These are phyloP conservation scores for Nigrospora oryzae DNA, from an alignment of 2,329 filamentous ascomycete genomes.

Conservation along the genomic window DNA sequence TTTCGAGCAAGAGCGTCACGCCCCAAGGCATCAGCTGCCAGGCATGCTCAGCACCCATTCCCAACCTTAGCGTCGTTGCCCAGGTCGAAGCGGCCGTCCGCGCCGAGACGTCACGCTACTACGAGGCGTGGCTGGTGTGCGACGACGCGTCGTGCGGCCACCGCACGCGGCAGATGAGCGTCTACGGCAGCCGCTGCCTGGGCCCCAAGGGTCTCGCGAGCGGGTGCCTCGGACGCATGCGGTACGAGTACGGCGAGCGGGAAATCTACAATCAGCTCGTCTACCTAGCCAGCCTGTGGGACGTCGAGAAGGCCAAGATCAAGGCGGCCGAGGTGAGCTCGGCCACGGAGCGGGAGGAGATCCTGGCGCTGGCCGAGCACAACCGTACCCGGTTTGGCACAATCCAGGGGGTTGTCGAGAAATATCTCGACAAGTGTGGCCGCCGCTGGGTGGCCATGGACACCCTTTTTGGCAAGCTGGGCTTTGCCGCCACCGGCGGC, in stretches of 20 bases:
- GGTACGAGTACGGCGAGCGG: slow-evolving; percentile 81
- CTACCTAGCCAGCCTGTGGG: slow-evolving; percentile 78
- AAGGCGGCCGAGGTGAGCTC: slow-evolving; percentile 28
- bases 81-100: slow-evolving; percentile 84
- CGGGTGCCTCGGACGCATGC: slow-evolving; percentile 81
- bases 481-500: slow-evolving; percentile 12
- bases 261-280: slow-evolving; percentile 91
- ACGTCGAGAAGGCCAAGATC: slow-evolving; percentile 71
- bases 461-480: slow-evolving; percentile 65
- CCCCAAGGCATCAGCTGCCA: slow-evolving; percentile 70
- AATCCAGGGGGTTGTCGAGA: slow-evolving; percentile 68
- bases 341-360: slow-evolving; percentile 51
- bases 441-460: slow-evolving; percentile 94
- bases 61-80: slow-evolving; percentile 68
- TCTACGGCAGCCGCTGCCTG: slow-evolving; percentile 84
- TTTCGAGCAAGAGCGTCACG: slow-evolving; percentile 10
- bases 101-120: slow-evolving; percentile 71
- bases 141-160: slow-evolving; percentile 81
- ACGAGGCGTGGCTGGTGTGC: slow-evolving; percentile 85
- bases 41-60: slow-evolving; percentile 56
- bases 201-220: slow-evolving; percentile 77
- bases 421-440: slow-evolving; percentile 82
- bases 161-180: slow-evolving; percentile 83
- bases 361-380: slow-evolving; percentile 67
- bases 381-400: slow-evolving; percentile 75